A percentile compares a stretch with the other conserved stretches of the same genome.
Evolutionary conservation across 176 grass and related monocot species (phyloP).

Genomic region (Phoenix dactylifera): DNA sequence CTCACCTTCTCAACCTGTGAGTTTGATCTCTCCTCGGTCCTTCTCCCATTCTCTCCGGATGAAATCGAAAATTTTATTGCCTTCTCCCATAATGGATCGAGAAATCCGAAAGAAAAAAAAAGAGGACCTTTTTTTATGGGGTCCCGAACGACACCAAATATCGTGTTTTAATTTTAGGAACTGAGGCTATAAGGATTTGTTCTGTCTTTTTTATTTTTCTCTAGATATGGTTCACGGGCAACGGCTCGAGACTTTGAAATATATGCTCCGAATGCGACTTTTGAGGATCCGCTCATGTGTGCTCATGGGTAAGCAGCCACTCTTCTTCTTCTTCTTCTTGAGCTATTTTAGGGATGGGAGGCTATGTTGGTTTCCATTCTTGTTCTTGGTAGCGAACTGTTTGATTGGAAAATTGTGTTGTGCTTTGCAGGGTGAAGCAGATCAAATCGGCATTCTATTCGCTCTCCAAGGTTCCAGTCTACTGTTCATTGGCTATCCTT

Average conservation of each 20-base stretch:
- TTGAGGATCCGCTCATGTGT: constrained; percentile 42
- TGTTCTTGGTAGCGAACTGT: background rate
- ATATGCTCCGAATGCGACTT: constrained; percentile 39
- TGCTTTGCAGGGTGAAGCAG: constrained; percentile 38
- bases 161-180: too few species aligned
- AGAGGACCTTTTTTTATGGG: too few species aligned
- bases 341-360: too few species aligned
- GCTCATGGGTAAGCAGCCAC: constrained; percentile 23
- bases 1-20: constrained; percentile 38
- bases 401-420: background rate
- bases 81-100: too few species aligned
- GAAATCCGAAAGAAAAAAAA: too few species aligned
- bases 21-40: background rate
- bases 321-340: too few species aligned
- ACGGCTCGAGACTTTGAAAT: constrained; percentile 46
- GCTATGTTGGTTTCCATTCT: background rate
- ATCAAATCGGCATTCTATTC: constrained; percentile 50
- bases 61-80: too few species aligned
- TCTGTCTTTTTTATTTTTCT: background rate
- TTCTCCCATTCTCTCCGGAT: too few species aligned
- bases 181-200: background rate
- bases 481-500: too few species aligned
- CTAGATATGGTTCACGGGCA: constrained; percentile 41
- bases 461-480: constrained; percentile 31
- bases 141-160: too few species aligned